Percentiles rank a stretch among this genome's conserved stretches.
These are phyloP conservation scores for Schizosaccharomyces japonicus DNA, from an alignment of 805 yeast species.

Conservation along the genomic window DNA sequence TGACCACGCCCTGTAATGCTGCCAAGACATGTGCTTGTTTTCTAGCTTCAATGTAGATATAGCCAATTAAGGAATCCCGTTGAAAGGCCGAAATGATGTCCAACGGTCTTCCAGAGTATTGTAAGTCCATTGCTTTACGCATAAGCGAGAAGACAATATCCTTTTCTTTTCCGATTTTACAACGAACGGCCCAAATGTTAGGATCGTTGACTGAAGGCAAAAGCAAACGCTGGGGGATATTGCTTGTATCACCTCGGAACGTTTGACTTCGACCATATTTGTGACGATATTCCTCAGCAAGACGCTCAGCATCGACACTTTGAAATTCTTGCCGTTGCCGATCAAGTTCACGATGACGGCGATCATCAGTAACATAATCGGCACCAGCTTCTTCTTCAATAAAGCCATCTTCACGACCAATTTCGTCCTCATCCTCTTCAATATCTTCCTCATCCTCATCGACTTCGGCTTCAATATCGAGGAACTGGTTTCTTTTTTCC, in stretches of 20 bases:
- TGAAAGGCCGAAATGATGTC: slow-evolving; percentile 79
- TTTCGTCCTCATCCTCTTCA: slow-evolving; percentile 87
- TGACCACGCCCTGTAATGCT: slow-evolving; percentile 74
- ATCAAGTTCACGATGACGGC: slow-evolving; percentile 78
- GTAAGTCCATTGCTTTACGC: slow-evolving; percentile 61
- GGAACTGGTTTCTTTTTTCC: slow-evolving; percentile 48
- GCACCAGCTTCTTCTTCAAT: slow-evolving; percentile 31
- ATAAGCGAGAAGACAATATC: slow-evolving; percentile 64
- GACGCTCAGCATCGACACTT: slow-evolving; percentile 81
- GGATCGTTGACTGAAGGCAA: slow-evolving; percentile 94
- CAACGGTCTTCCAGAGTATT: slow-evolving; percentile 50
- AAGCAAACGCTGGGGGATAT: slow-evolving; percentile 77
- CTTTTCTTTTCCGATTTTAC: slow-evolving; percentile 80
- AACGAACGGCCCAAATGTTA: slow-evolving; percentile 82
- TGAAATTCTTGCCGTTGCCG: slow-evolving; percentile 64
- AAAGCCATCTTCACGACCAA: slow-evolving; percentile 48
- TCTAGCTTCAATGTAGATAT: slow-evolving; percentile 82
- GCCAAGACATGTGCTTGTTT: slow-evolving; percentile 75
- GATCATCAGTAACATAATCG: slow-evolving; percentile 31
- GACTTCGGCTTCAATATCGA: slow-evolving; percentile 97
- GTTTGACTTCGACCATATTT: slow-evolving; percentile 72
- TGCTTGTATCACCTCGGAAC: slow-evolving; percentile 63
- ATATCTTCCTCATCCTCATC: slow-evolving; percentile 90
- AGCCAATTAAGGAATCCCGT: slow-evolving; percentile 77
- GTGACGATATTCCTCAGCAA: slow-evolving; percentile 79